phyloP scores from a whole-genome alignment of 1,284 basidiomycete species.

The Irpex rosettiformis region DNA sequence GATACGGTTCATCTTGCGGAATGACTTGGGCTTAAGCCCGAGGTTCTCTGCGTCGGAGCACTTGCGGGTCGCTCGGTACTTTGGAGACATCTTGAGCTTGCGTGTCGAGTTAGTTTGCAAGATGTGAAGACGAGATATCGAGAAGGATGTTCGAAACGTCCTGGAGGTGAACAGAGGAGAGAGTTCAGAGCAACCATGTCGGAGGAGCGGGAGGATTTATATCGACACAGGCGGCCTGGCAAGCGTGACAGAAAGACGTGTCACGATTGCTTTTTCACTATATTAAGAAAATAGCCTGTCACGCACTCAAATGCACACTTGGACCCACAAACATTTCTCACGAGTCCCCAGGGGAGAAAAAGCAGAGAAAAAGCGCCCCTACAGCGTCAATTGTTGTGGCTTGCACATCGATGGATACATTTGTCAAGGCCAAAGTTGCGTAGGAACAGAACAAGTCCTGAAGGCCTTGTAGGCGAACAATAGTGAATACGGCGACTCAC shows the following conservation, averaged over 20 bases:
- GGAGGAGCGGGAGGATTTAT: background rate
- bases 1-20: constrained; percentile 7
- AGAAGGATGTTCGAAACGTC: background rate
- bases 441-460: too few species aligned
- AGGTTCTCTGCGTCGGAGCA: constrained; percentile 15
- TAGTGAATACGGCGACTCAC: too few species aligned
- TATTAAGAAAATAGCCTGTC: background rate
- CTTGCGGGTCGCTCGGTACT: constrained; percentile 7
- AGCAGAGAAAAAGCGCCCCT: background rate
- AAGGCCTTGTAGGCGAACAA: too few species aligned
- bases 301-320: constrained; percentile 1
- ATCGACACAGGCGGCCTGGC: background rate
- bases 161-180: background rate
- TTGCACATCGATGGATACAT: too few species aligned
- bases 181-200: background rate
- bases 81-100: background rate
- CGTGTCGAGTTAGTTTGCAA: background rate
- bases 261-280: constrained; percentile 6
- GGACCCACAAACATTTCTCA: constrained; percentile 1
- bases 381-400: background rate
- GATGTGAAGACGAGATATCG: background rate
- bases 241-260: constrained; percentile 2
- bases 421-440: too few species aligned
- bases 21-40: constrained; percentile 3
- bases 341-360: background rate